Percentiles rank a stretch among this genome's conserved stretches.
Evolutionary conservation across 257 asterid genomes (phyloP).

Genomic region (Nicotiana otophora): DNA sequence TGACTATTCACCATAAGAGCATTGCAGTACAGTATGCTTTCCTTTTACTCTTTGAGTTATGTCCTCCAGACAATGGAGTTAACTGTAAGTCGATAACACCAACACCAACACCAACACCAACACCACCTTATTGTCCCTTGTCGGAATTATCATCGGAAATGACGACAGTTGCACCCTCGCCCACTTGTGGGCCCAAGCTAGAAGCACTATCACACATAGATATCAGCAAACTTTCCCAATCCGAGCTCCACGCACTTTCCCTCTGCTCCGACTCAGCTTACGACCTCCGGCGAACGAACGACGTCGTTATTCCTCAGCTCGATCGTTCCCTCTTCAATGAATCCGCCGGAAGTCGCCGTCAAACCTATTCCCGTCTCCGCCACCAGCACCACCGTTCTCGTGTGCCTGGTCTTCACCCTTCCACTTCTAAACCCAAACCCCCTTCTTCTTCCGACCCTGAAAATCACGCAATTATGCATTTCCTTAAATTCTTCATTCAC

Average conservation of each 20-base stretch:
- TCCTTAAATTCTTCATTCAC: constrained; percentile 55
- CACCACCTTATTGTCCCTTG: not conserved
- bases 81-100: not conserved
- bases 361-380: constrained; percentile 65
- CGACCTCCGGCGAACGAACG: constrained; percentile 44
- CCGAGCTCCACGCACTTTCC: constrained; percentile 76
- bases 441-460: constrained; percentile 59
- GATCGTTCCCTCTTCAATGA: constrained; percentile 81
- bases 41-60: too few relatives aligned
- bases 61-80: not conserved
- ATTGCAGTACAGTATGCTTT: too few relatives aligned
- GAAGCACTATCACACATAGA: constrained; percentile 50
- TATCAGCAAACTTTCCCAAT: constrained; percentile 56
- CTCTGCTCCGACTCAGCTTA: constrained; percentile 48
- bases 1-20: not conserved
- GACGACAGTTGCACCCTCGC: constrained; percentile 45
- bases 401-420: constrained; percentile 51
- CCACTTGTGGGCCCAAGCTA: constrained; percentile 29
- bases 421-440: constrained; percentile 32
- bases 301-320: constrained; percentile 50
- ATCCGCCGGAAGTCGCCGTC: constrained; percentile 89
- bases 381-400: constrained; percentile 62
- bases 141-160: constrained; percentile 16
- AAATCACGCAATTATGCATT: constrained; percentile 57
- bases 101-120: too few relatives aligned